These are phyloP conservation scores for Calonectria pseudoturangicola DNA, from an alignment of 2,329 filamentous ascomycete genomes.

Conservation along the genomic window DNA sequence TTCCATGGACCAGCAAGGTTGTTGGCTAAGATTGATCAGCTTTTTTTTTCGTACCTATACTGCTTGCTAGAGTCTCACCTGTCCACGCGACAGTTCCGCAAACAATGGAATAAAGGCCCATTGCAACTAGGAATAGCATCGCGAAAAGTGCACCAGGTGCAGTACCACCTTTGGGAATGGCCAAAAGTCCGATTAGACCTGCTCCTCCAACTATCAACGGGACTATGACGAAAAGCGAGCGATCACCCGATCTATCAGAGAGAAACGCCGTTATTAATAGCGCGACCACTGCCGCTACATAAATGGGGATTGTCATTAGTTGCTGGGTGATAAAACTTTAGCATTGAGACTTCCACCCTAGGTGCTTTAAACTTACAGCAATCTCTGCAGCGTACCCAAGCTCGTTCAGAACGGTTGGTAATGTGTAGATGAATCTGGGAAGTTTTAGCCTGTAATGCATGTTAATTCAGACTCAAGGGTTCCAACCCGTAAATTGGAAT, in stretches of 20 bases:
- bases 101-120: conserved; percentile 1
- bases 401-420: background rate
- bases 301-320: conserved; percentile 10
- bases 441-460: background rate
- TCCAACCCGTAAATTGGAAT: background rate
- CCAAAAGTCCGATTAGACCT: background rate
- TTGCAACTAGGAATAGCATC: background rate
- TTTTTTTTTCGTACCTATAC: no score
- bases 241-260: background rate
- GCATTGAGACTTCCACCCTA: no score
- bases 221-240: background rate
- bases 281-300: background rate
- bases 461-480: background rate
- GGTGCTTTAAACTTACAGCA: background rate
- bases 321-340: background rate
- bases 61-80: background rate
- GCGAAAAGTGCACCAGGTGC: background rate
- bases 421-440: background rate
- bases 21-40: background rate
- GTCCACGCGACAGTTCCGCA: conserved; percentile 5
- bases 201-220: background rate
- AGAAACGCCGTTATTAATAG: background rate
- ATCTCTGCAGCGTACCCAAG: conserved; percentile 1
- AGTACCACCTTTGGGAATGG: background rate
- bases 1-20: conserved; percentile 18